These are phyloP conservation scores for Penicillium glabrum DNA, from an alignment of 2,329 filamentous ascomycete species.

Conservation along the genomic window DNA sequence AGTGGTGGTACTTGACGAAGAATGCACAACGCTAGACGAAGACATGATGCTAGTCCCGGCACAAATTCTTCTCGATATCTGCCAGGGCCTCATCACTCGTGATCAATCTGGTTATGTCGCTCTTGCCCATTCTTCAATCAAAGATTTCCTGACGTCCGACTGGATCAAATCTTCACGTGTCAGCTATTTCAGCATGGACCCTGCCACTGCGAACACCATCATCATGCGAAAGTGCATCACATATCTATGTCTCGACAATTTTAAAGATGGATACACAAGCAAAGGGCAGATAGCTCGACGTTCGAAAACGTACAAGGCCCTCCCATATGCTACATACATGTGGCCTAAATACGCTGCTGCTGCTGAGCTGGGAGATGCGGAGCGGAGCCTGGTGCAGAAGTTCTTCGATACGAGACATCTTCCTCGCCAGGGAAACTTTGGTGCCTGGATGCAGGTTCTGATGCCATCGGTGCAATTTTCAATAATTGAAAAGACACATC, in stretches of 20 bases:
- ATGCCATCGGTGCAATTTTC: not conserved
- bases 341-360: slow-evolving; percentile 14
- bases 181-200: slow-evolving; percentile 14
- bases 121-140: slow-evolving; percentile 19
- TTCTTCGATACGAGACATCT: slow-evolving; percentile 15
- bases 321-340: slow-evolving; percentile 16
- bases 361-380: not conserved
- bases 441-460: slow-evolving; percentile 16
- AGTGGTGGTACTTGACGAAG: slow-evolving; percentile 12
- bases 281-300: not conserved
- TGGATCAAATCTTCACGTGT: slow-evolving; percentile 18
- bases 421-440: slow-evolving; percentile 17
- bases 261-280: slow-evolving; percentile 11
- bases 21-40: slow-evolving; percentile 9
- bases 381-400: slow-evolving; percentile 8
- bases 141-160: slow-evolving; percentile 19
- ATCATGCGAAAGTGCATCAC: slow-evolving; percentile 17
- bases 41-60: slow-evolving; percentile 22
- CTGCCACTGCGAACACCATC: slow-evolving; percentile 10
- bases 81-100: slow-evolving; percentile 19
- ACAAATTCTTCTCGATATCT: slow-evolving; percentile 16
- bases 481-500: slow-evolving; percentile 15
- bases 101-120: slow-evolving; percentile 10
- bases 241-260: slow-evolving; percentile 20
- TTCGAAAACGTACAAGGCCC: slow-evolving; percentile 1